These are phyloP conservation scores for Patellifolia procumbens DNA, from an alignment of 179 eudicot species.

Conservation along the genomic window DNA sequence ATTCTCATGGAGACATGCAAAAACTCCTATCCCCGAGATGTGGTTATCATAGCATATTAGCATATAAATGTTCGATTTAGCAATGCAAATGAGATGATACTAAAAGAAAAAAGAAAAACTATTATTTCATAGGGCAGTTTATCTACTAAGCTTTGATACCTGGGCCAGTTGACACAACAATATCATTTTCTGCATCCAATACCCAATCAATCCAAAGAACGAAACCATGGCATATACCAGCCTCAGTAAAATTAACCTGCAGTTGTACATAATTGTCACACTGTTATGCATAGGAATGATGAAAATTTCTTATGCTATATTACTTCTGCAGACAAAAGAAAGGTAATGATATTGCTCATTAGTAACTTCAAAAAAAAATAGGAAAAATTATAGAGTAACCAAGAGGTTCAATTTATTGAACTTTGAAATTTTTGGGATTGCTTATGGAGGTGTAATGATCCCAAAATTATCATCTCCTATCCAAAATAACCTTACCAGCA, in stretches of 20 bases:
- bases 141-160: conserved; percentile 38
- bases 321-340: neutral
- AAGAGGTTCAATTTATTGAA: too few relatives aligned
- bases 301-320: neutral
- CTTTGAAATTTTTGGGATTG: too few relatives aligned
- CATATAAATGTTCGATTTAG: too few relatives aligned
- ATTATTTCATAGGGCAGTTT: neutral
- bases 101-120: neutral
- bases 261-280: conserved; percentile 11
- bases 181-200: conserved; percentile 49
- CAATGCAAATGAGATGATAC: neutral
- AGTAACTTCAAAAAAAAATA: too few relatives aligned
- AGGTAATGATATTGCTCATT: neutral
- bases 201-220: conserved; percentile 97
- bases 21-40: too few relatives aligned
- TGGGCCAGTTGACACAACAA: conserved; percentile 70
- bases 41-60: too few relatives aligned
- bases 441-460: too few relatives aligned
- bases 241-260: conserved; percentile 56
- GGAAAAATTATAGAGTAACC: too few relatives aligned
- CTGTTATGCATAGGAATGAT: neutral
- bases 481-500: too few relatives aligned
- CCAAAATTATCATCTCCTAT: too few relatives aligned
- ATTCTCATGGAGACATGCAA: too few relatives aligned
- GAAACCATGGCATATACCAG: conserved; percentile 83